These are phyloP conservation scores for Pythium myriotylum DNA, from an alignment of 352 stramenopile species.

Conservation along the genomic window DNA sequence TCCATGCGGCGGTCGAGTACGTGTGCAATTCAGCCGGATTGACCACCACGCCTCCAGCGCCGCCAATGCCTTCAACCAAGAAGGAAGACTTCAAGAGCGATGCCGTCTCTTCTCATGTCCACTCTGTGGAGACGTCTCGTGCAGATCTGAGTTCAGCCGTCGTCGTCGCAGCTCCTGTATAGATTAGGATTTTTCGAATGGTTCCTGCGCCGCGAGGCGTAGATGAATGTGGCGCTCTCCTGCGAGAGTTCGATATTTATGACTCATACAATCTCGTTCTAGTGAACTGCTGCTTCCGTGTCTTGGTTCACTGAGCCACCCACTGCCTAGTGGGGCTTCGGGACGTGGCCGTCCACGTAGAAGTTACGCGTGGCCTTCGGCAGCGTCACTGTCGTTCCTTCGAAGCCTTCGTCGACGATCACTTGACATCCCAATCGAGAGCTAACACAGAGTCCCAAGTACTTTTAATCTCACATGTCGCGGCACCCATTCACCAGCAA, in stretches of 20 bases:
- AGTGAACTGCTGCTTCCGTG: not conserved
- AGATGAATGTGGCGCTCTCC: not conserved
- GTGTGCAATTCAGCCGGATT: slow-evolving; percentile 74
- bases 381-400: slow-evolving; percentile 88
- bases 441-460: slow-evolving; percentile 36
- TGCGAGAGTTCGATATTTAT: not conserved
- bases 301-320: not conserved
- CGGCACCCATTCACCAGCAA: no score
- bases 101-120: not conserved
- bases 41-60: not conserved
- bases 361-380: slow-evolving; percentile 98
- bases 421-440: slow-evolving; percentile 93
- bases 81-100: not conserved
- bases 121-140: not conserved
- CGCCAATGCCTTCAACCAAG: slow-evolving; percentile 13
- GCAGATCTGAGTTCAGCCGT: not conserved
- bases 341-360: slow-evolving; percentile 98
- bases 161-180: not conserved
- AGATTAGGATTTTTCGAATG: not conserved
- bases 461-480: not conserved
- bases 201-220: no score
- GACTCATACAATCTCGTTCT: slow-evolving; percentile 1
- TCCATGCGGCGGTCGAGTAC: slow-evolving; percentile 83
- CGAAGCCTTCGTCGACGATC: slow-evolving; percentile 91
- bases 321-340: slow-evolving; percentile 91